These are phyloP conservation scores for Rhizophagus clarus DNA, from an alignment of 192 early-diverging fungal species.

Conservation along the genomic window DNA sequence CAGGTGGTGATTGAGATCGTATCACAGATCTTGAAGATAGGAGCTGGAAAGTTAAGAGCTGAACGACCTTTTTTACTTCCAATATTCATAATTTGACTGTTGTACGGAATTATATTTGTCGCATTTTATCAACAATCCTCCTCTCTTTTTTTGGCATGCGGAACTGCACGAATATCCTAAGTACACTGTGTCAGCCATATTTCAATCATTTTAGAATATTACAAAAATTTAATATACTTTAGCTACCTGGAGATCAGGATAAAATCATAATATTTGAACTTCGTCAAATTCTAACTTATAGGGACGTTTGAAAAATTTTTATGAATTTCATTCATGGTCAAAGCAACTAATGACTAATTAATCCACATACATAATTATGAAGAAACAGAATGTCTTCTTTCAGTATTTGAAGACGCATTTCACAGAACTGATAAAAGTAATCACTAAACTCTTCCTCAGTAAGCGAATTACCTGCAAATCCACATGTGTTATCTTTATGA, in stretches of 20 bases:
- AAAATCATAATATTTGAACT: conserved; percentile 17
- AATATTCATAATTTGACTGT: conserved; percentile 21
- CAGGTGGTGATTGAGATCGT: too few species aligned
- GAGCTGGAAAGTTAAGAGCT: conserved; percentile 23
- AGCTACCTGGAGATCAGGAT: neutral
- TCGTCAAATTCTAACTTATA: neutral
- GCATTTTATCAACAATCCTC: conserved; percentile 10
- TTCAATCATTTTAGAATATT: neutral
- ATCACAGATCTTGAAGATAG: too few species aligned
- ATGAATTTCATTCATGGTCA: neutral
- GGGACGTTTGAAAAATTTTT: neutral
- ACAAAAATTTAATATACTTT: conserved; percentile 22
- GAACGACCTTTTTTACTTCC: neutral
- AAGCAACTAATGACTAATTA: conserved; percentile 14
- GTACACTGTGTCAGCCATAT: neutral
- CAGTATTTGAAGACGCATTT: conserved; percentile 9
- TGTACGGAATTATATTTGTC: neutral
- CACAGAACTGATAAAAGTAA: conserved; percentile 22
- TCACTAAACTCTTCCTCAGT: conserved; percentile 13
- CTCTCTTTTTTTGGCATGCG: neutral
- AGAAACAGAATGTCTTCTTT: conserved; percentile 2
- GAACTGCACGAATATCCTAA: conserved; percentile 4
- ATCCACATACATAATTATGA: neutral
- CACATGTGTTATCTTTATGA: neutral
- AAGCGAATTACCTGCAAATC: neutral